Evolutionary conservation across 2,329 filamentous ascomycete genomes (phyloP), one percentile per base, ranked within the genome.

Genomic region (Neofusicoccum laricinum): DNA sequence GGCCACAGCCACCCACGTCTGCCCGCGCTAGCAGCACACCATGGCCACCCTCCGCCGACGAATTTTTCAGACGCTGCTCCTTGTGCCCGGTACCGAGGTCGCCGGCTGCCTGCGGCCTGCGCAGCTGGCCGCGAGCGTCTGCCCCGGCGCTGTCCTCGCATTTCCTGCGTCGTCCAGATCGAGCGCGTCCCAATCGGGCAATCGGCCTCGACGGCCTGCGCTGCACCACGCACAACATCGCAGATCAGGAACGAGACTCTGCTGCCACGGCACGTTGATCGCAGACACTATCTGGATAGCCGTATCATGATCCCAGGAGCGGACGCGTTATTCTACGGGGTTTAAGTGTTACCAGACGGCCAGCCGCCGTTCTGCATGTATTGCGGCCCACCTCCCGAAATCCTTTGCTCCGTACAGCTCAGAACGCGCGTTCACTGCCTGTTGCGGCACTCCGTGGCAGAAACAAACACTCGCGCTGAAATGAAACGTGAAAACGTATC

Each of bases 1-100:
- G 12, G 45, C 45, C 19, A n/a, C n/a, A 40, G 34, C 51, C 51
- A 36, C 36, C n/a, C 40, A 43, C 38, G 38, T 34, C 53, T 58
- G 53, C 53, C 40, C 55, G 41, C 55, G 40, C 40, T 43, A 43
- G 40, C 5, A 46, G 55, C 55, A 59, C 55, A 46, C 55, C 55
- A 46, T 46, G 41, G 7, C 36, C 7, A 21, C 51, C 38, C 4
- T 12, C 38, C 4, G 19, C 7, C 41, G 55, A 46, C 55, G 40
- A 58, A 45, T 34, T 43, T 58, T 40, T 40, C 11, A 6, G 14
- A 10, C 8, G 11, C 17, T 25, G 32, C 19, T 32, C 14, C 21
- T 41, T 17, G 19, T 32, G 17, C 10, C 51, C n/a, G 10, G 12
- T 53, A 25, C 53, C 53, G 53, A 58, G 38, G 12, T 43, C 25